Base-by-base conservation (phyloP, 2,329 filamentous ascomycete genomes). In the Leptosphaerulina australis region DNA sequence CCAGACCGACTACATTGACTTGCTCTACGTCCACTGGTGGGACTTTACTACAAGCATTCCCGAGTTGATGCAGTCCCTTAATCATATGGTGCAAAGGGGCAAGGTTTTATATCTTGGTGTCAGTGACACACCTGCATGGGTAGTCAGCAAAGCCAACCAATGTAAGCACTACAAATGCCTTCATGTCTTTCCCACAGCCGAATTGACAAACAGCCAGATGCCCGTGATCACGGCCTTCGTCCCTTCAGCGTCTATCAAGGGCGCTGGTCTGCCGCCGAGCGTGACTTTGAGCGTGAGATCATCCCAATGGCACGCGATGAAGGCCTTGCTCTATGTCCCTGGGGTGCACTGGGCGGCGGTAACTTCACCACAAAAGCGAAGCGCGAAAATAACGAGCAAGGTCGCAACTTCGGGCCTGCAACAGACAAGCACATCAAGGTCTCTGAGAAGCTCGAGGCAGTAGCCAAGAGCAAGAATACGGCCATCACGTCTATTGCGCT, bases 271-370 rank as follows among this genome's bases (percentile, higher is more conserved):
- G 77, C 80, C 14, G 78, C 75, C 1, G 77, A 83, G 36, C 81
- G 88, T 21, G 87, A 90, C 67, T 82, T 88, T 41, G 85, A 88
- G 74, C 78, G 84, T 21, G 85, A 88, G n/a, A 85, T 88, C 60
- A 78, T 89, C 35, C 84, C 84, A 34, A 88, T 88, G 86, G 77
- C 74, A 33, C 77, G 76, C 29, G 76, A 79, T 21, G 83, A 88
- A 62, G 84, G 85, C 34, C 86, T 87, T 81, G 83, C 76, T 0
- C 66, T 86, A 7, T 78, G 77, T 0, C 82, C 83, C 1, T 83
- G 80, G 79, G 80, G 79, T 8, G 66, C 76, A 0, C 73, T 85
- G 10, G 81, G 81, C 30, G 74, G 77, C 44, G 77, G 77, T 69
- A 67, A 70, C 50, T 76, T 77, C 63, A 72, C 71, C 28, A 63